These are phyloP conservation scores for Dothideomycetidae sp. DNA, from an alignment of 2,329 filamentous ascomycete species.

Conservation along the genomic window DNA sequence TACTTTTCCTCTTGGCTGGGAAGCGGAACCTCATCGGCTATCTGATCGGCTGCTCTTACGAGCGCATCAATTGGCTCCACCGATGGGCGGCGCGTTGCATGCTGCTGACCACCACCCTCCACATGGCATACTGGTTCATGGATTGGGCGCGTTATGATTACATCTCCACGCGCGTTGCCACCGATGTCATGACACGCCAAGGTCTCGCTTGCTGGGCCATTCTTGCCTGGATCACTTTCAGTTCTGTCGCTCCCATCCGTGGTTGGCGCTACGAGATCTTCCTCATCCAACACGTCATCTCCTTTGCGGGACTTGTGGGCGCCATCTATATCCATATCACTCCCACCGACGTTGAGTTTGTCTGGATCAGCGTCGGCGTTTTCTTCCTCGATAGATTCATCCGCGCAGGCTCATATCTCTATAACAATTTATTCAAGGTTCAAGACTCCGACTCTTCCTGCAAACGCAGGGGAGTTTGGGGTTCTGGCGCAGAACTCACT, in stretches of 20 bases:
- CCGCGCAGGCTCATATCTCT: conserved; percentile 26
- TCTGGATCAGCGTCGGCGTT: conserved; percentile 52
- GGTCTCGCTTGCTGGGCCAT: conserved; percentile 53
- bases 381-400: conserved; percentile 49
- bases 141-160: conserved; percentile 49
- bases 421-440: conserved; percentile 28
- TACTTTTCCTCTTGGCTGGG: conserved; percentile 42
- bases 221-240: conserved; percentile 50
- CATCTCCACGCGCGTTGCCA: conserved; percentile 42
- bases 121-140: conserved; percentile 54
- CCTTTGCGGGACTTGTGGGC: conserved; percentile 48
- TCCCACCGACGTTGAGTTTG: conserved; percentile 37
- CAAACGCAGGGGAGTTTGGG: conserved; percentile 11
- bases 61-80: conserved; percentile 59
- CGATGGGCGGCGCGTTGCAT: conserved; percentile 58
- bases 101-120: conserved; percentile 52
- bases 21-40: conserved; percentile 46
- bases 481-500: conserved; percentile 10
- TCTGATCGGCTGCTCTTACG: conserved; percentile 49
- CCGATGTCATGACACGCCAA: conserved; percentile 52
- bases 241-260: conserved; percentile 49
- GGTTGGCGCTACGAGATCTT: conserved; percentile 57
- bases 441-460: conserved; percentile 20
- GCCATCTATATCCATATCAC: conserved; percentile 52
- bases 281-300: conserved; percentile 51